Conservation (phyloP, 1,284 basidiomycete species). For the Cerrena zonata region DNA sequence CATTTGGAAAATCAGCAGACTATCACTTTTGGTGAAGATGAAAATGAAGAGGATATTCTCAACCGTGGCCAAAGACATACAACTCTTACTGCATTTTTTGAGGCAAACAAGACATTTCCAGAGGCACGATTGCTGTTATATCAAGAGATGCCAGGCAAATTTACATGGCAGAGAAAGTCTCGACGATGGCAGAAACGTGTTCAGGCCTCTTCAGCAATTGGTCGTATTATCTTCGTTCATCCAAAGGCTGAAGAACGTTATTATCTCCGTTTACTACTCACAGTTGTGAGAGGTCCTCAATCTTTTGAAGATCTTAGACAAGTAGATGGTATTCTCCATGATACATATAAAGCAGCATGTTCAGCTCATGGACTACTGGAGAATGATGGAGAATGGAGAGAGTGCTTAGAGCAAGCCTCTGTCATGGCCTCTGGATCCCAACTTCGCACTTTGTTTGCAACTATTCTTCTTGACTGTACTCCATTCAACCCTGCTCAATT, state of each 20-base stretch:
- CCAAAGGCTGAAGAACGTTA: conserved; percentile 26
- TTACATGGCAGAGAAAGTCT: conserved; percentile 15
- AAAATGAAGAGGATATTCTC: conserved; percentile 22
- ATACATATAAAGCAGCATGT: conserved; percentile 31
- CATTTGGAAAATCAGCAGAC: conserved; percentile 29
- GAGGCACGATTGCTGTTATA: conserved; percentile 12
- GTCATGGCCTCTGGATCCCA: conserved; percentile 34
- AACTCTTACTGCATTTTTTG: conserved; percentile 37
- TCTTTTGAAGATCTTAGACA: conserved; percentile 28
- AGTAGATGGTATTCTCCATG: conserved; percentile 15
- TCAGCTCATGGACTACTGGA: conserved; percentile 36
- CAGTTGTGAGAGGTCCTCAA: conserved; percentile 25
- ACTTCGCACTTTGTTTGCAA: conserved; percentile 36
- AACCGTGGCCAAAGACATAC: conserved; percentile 25
- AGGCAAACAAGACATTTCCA: conserved; percentile 28
- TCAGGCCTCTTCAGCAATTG: conserved; percentile 21
- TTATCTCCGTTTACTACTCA: conserved; percentile 31
- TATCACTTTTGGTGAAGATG: conserved; percentile 30
- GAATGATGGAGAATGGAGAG: conserved; percentile 40
- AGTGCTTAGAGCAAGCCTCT: conserved; percentile 37
- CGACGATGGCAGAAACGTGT: conserved; percentile 13
- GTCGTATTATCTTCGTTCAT: conserved; percentile 27
- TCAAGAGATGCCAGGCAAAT: conserved; percentile 23
- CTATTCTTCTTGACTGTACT: conserved; percentile 29
- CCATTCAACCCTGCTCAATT: conserved; percentile 29